phyloP scores from a whole-genome alignment of 345 rosid species.

The Hypericum androsaemum region DNA sequence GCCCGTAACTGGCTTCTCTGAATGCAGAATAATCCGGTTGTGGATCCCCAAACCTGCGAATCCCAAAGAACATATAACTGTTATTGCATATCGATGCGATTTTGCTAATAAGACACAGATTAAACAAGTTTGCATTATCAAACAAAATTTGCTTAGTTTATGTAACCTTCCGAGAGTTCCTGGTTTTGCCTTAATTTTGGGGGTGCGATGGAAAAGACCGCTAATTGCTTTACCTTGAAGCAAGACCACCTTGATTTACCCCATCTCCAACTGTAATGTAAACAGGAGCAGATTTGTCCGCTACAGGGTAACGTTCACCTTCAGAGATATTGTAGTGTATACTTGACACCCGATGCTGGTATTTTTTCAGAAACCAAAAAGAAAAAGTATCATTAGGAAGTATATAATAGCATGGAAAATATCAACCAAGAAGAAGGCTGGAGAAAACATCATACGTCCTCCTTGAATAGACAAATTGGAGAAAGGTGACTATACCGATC shows the following conservation, averaged over 20 bases:
- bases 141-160: too few species aligned
- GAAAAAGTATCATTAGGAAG: neutral
- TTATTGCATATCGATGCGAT: too few species aligned
- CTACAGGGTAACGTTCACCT: too few species aligned
- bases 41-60: constrained; percentile 14
- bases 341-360: constrained; percentile 44
- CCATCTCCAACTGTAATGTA: too few species aligned
- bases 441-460: neutral
- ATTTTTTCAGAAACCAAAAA: neutral
- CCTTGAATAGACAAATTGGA: constrained; percentile 7
- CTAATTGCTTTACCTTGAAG: constrained; percentile 24
- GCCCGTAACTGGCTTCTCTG: constrained; percentile 21
- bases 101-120: too few species aligned
- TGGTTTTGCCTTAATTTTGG: too few species aligned
- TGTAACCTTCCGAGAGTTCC: too few species aligned
- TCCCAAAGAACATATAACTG: too few species aligned
- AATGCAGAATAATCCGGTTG: too few species aligned
- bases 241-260: constrained; percentile 68
- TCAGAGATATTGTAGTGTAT: constrained; percentile 40
- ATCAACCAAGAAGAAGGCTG: neutral
- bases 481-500: too few species aligned
- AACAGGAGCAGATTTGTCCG: too few species aligned
- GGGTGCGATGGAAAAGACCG: neutral
- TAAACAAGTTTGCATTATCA: too few species aligned
- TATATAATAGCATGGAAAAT: neutral